A percentile compares a stretch with the other conserved stretches of the same genome.
phyloP scores from a whole-genome alignment of 768 basidiomycete genomes.

The Tylopilus felleus region DNA sequence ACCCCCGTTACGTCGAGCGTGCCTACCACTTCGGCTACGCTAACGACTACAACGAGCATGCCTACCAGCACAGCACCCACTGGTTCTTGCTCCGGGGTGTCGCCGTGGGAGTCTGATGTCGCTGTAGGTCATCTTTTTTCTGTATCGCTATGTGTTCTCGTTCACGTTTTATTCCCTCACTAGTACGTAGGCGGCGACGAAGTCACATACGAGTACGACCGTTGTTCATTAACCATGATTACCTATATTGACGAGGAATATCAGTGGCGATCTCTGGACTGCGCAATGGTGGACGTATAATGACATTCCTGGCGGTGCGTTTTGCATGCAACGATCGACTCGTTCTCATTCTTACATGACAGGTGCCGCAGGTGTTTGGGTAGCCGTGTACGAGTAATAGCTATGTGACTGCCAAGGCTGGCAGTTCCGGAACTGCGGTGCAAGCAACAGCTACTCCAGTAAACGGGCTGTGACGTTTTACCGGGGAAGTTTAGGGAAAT shows the following conservation, averaged over 20 bases:
- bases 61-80: constrained; percentile 8
- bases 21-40: constrained; percentile 3
- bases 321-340: neutral
- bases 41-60: constrained; percentile 7
- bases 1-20: constrained; percentile 3
- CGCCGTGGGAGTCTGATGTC: constrained; percentile 41
- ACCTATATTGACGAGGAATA: neutral
- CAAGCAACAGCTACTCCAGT: constrained; percentile 1
- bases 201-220: constrained; percentile 41
- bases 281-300: constrained; percentile 47
- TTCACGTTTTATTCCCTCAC: neutral
- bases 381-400: constrained; percentile 2
- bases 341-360: neutral
- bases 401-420: constrained; percentile 2
- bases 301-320: constrained; percentile 36
- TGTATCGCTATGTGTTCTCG: neutral
- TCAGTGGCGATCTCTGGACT: constrained; percentile 48
- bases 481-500: no score
- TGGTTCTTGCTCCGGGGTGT: constrained; percentile 39
- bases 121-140: constrained; percentile 32
- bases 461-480: neutral
- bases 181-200: constrained; percentile 46
- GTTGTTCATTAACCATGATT: no score
- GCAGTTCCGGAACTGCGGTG: neutral
- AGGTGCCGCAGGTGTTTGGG: constrained; percentile 21